Evolutionary conservation across 768 basidiomycete species (phyloP).

Genomic region (Macrolepiota fuliginosa): DNA sequence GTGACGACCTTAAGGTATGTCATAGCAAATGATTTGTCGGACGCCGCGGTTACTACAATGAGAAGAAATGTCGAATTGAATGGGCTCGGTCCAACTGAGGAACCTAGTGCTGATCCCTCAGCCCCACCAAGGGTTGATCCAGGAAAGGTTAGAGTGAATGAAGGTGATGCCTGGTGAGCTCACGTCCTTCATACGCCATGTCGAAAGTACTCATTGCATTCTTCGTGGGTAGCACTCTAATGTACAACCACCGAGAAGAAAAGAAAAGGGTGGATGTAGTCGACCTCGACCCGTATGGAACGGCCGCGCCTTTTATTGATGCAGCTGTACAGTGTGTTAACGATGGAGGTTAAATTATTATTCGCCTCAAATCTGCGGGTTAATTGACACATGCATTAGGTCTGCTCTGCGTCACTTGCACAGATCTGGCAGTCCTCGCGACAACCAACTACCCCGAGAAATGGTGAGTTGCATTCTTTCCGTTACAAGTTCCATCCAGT

Average conservation of each 20-base stretch:
- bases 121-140: constrained; percentile 16
- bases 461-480: constrained; percentile 53
- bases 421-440: constrained; percentile 91
- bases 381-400: constrained; percentile 41
- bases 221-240: constrained; percentile 36
- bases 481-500: neutral
- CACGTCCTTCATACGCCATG: neutral
- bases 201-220: neutral
- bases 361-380: neutral
- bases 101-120: constrained; percentile 20
- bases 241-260: constrained; percentile 85
- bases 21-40: constrained; percentile 91
- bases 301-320: constrained; percentile 95
- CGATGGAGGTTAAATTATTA: constrained; percentile 68
- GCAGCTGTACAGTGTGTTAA: constrained; percentile 85
- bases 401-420: constrained; percentile 93
- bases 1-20: constrained; percentile 59
- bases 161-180: constrained; percentile 91
- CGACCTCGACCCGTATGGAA: constrained; percentile 98
- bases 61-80: constrained; percentile 83
- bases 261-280: constrained; percentile 83
- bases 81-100: constrained; percentile 46
- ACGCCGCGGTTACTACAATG: constrained; percentile 83
- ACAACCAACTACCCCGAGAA: constrained; percentile 96
- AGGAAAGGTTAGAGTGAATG: constrained; percentile 74